These are phyloP conservation scores for Oryza longistaminata DNA, from an alignment of 176 grass and related monocot species.

Conservation along the genomic window DNA sequence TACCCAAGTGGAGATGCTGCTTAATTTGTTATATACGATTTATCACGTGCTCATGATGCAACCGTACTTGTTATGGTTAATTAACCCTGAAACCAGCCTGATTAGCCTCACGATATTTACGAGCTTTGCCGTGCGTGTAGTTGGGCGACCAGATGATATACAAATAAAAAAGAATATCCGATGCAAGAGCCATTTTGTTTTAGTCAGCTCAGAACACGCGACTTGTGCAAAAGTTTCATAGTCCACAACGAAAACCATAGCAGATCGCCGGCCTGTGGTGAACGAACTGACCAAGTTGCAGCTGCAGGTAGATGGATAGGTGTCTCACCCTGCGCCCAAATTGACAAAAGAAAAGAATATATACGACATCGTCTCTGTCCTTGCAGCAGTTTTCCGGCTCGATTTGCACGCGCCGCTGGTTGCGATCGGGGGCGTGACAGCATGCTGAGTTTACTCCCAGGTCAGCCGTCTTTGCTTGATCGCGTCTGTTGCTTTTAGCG, in stretches of 20 bases:
- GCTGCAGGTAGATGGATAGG: constrained; percentile 3
- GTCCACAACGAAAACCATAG: background rate
- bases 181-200: background rate
- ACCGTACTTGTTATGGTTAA: background rate
- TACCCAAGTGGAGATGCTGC: background rate
- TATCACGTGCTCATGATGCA: background rate
- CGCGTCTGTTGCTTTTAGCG: background rate
- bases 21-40: background rate
- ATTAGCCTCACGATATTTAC: background rate
- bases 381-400: constrained; percentile 3
- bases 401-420: constrained; percentile 9
- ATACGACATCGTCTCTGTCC: background rate
- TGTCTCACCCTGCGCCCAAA: background rate
- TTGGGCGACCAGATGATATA: background rate
- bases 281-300: constrained; percentile 33
- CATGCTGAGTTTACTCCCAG: constrained; percentile 27
- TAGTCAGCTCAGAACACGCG: background rate
- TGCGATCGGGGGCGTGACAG: background rate
- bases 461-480: constrained; percentile 25
- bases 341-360: background rate
- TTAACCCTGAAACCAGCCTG: background rate
- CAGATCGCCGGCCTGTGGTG: constrained; percentile 9
- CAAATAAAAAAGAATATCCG: background rate
- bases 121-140: background rate
- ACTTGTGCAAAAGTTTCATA: background rate